Conservation (phyloP, 1,284 basidiomycete genomes). For the Polyporus tsugae region DNA sequence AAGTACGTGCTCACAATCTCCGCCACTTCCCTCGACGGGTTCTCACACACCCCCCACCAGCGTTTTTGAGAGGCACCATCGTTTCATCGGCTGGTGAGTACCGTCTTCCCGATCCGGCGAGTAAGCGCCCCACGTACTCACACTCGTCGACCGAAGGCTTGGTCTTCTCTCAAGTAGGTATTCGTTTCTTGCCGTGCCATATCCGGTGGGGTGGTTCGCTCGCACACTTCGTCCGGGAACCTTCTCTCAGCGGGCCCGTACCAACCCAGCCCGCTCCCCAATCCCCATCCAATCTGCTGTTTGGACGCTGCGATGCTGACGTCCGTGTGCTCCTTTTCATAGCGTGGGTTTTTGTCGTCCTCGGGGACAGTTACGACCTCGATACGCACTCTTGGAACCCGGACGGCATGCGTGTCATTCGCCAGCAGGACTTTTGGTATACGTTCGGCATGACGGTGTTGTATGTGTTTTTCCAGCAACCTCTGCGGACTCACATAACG, state of each 20-base stretch:
- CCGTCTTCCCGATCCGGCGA: constrained; percentile 26
- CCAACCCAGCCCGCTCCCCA: constrained; percentile 6
- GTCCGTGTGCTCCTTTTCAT: constrained; percentile 22
- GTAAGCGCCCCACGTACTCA: constrained; percentile 33
- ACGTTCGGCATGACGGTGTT: constrained; percentile 52
- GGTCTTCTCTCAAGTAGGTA: constrained; percentile 63
- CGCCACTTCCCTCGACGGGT: constrained; percentile 12
- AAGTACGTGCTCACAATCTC: constrained; percentile 53
- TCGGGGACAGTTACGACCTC: constrained; percentile 52
- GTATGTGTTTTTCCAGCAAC: constrained; percentile 34
- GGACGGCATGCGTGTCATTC: constrained; percentile 45
- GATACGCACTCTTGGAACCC: constrained; percentile 50
- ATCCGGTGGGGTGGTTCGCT: constrained; percentile 21
- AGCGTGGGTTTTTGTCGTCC: constrained; percentile 55
- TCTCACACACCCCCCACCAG: constrained; percentile 45
- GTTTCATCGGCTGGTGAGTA: constrained; percentile 73
- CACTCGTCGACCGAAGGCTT: constrained; percentile 48
- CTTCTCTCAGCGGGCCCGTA: constrained; percentile 7
- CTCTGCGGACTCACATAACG: background rate
- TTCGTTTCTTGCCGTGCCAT: constrained; percentile 21
- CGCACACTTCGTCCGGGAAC: constrained; percentile 24
- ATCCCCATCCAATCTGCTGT: background rate
- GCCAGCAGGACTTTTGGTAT: constrained; percentile 57
- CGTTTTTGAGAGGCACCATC: constrained; percentile 74
- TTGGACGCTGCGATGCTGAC: constrained; percentile 27